Conservation (phyloP, 345 rosid species). For the Linum usitatissimum region DNA sequence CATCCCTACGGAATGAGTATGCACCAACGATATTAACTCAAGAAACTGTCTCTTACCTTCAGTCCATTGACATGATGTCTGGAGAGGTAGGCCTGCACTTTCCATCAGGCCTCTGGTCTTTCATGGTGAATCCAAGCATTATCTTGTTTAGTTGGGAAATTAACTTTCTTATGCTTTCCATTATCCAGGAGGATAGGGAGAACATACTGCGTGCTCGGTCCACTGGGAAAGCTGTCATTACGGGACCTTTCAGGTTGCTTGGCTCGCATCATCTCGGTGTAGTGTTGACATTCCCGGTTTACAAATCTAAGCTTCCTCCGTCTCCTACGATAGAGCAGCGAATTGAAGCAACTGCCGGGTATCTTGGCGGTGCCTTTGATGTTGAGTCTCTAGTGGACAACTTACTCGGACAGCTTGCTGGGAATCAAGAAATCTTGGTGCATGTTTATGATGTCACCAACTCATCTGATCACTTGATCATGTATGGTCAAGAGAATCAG, state of each 20-base stretch:
- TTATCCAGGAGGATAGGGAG: conserved; percentile 79
- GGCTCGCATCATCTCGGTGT: conserved; percentile 96
- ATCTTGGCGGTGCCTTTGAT: conserved; percentile 97
- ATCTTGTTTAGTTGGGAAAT: conserved; percentile 3
- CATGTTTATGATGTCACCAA: conserved; percentile 89
- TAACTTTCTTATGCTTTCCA: conserved; percentile 10
- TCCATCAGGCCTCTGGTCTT: neutral
- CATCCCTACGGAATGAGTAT: conserved; percentile 81
- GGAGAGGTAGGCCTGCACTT: conserved; percentile 55
- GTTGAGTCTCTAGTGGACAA: conserved; percentile 98
- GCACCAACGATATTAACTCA: conserved; percentile 94
- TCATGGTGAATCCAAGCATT: neutral
- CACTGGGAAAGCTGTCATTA: conserved; percentile 91
- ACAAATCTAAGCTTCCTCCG: conserved; percentile 65
- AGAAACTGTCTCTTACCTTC: conserved; percentile 83
- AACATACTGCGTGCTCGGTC: conserved; percentile 84
- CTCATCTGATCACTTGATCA: conserved; percentile 67
- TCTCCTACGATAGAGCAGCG: conserved; percentile 57
- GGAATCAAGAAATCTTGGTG: conserved; percentile 86
- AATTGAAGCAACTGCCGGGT: conserved; percentile 87
- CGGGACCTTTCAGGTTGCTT: conserved; percentile 79
- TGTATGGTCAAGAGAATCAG: conserved; percentile 82
- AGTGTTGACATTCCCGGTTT: conserved; percentile 95
- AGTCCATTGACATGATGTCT: conserved; percentile 98
- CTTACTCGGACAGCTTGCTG: conserved; percentile 94